Conservation (phyloP, 2,329 filamentous ascomycete species). For the Venturia aucupariae region DNA sequence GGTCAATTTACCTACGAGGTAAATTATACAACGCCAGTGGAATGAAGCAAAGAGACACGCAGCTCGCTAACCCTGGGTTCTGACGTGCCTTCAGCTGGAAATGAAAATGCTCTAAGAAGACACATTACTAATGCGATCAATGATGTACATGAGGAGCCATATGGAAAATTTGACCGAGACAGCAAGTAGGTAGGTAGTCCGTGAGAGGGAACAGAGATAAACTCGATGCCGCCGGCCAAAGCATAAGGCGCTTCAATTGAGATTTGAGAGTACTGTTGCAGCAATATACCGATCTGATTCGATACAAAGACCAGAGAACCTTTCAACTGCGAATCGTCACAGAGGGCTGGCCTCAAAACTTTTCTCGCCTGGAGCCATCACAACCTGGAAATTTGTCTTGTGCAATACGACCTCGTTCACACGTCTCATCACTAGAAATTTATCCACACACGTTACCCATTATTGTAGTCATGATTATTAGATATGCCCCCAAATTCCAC, state of each 20-base stretch:
- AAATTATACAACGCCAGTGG: background rate
- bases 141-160: background rate
- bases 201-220: background rate
- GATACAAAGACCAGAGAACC: background rate
- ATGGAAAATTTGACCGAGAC: background rate
- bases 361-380: no score
- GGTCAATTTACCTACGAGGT: background rate
- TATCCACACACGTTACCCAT: no score
- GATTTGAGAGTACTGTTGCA: background rate
- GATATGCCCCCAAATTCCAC: no score
- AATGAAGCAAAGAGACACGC: background rate
- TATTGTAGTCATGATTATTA: no score
- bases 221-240: background rate
- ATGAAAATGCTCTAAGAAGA: background rate
- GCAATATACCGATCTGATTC: background rate
- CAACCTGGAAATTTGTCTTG: no score
- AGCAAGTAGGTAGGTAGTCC: background rate
- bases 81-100: background rate
- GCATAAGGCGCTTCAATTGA: background rate
- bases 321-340: background rate
- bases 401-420: no score
- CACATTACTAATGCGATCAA: background rate
- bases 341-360: no score
- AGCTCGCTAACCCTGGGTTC: background rate
- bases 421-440: no score